Evolutionary conservation across 305 asterid species (phyloP).

Genomic region (Ilex paraguariensis): DNA sequence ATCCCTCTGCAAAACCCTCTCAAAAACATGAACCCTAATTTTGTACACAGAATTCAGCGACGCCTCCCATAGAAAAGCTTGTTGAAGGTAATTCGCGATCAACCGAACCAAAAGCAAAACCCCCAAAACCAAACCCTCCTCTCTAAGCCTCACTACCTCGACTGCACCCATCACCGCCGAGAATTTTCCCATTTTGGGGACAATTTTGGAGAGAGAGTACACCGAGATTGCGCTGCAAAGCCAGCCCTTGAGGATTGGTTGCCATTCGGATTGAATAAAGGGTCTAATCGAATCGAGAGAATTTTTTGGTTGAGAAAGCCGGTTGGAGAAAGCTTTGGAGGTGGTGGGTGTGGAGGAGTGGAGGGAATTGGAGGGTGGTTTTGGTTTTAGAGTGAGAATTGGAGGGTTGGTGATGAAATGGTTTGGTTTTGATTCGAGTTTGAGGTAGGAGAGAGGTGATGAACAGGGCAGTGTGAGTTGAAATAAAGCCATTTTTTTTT

Average conservation of each 20-base stretch:
- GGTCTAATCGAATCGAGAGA: slow-evolving; percentile 48
- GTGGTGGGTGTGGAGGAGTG: slow-evolving; percentile 21
- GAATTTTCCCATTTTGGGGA: slow-evolving; percentile 58
- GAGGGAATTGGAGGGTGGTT: slow-evolving; percentile 10
- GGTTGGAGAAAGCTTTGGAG: slow-evolving; percentile 13
- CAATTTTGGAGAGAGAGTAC: slow-evolving; percentile 66
- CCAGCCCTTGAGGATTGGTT: slow-evolving; percentile 65
- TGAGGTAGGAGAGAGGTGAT: too few relatives aligned
- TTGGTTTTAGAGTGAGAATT: too few relatives aligned
- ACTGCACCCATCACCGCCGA: slow-evolving; percentile 31
- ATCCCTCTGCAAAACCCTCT: slow-evolving; percentile 68
- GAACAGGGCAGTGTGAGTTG: too few relatives aligned
- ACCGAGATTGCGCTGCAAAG: slow-evolving; percentile 65
- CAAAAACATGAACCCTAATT: slow-evolving; percentile 55
- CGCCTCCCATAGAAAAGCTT: slow-evolving; percentile 77
- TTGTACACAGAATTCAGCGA: slow-evolving; percentile 60
- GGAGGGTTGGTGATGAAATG: too few relatives aligned
- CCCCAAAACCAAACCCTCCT: slow-evolving; percentile 45
- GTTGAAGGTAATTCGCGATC: slow-evolving; percentile 59
- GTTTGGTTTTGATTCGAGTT: too few relatives aligned
- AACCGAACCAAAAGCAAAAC: slow-evolving; percentile 42
- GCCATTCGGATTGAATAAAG: slow-evolving; percentile 62
- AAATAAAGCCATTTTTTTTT: too few relatives aligned
- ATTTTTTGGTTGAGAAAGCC: slow-evolving; percentile 22
- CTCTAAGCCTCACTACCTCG: slow-evolving; percentile 26